Conservation (phyloP, 108 stramenopile genomes). For the Nannochloropsis gaditana region DNA sequence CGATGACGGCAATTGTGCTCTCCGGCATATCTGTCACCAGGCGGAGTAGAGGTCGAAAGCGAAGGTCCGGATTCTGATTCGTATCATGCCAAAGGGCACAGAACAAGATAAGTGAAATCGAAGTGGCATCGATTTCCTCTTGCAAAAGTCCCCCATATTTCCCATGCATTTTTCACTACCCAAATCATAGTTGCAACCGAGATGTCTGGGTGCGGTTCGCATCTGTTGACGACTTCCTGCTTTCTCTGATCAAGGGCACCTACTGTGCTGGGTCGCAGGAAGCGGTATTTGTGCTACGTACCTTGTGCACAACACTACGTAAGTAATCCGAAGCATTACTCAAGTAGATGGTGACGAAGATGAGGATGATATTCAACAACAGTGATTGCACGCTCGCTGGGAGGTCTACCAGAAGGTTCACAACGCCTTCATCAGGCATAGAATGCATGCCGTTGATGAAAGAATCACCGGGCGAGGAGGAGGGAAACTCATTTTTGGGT, state of each 20-base stretch:
- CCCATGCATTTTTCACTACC: no score
- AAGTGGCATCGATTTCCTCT: no score
- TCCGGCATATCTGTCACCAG: background rate
- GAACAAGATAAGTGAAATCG: no score
- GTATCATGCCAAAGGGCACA: no score
- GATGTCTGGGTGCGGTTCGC: no score
- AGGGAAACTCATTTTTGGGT: no score
- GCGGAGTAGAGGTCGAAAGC: background rate
- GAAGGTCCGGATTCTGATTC: background rate
- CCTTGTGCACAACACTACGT: background rate
- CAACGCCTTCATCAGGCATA: background rate
- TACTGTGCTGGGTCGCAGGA: no score
- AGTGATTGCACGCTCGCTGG: background rate
- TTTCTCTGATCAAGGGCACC: no score
- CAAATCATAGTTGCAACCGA: no score
- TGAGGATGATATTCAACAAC: background rate
- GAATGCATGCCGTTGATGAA: background rate
- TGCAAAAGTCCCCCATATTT: no score
- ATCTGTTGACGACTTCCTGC: no score
- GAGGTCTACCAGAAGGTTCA: background rate
- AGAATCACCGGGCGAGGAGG: no score
- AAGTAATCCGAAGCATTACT: slow-evolving; percentile 13
- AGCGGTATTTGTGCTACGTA: background rate
- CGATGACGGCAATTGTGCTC: slow-evolving; percentile 9
- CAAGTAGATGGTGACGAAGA: slow-evolving; percentile 6